These are phyloP conservation scores for Wickerhamomyces bovis DNA, from an alignment of 805 yeast species.

Conservation along the genomic window DNA sequence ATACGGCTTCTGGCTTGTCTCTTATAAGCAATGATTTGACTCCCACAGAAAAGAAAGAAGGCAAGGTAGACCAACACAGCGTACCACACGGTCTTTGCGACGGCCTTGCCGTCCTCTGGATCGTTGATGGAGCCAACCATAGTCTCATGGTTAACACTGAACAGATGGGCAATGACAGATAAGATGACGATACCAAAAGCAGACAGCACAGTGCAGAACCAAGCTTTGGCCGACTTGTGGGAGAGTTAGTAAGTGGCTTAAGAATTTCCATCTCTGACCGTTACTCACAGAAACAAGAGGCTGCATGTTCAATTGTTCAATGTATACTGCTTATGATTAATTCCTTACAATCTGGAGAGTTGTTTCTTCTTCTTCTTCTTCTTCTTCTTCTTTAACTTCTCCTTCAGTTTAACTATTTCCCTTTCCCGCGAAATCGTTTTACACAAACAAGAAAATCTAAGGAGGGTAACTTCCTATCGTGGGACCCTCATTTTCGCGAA, in stretches of 20 bases:
- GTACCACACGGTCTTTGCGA: constrained; percentile 83
- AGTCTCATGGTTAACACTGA: constrained; percentile 76
- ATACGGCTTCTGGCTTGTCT: constrained; percentile 54
- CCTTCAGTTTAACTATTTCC: too few relatives aligned
- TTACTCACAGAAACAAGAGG: constrained; percentile 44
- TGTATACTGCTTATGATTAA: too few relatives aligned
- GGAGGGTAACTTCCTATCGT: not conserved
- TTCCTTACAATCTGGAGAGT: too few relatives aligned
- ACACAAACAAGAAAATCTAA: too few relatives aligned
- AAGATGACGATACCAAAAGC: constrained; percentile 89
- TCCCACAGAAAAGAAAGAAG: constrained; percentile 87
- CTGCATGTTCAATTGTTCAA: constrained; percentile 30
- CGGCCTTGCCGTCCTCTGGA: constrained; percentile 91
- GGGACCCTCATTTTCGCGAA: not conserved
- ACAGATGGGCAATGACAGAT: constrained; percentile 76
- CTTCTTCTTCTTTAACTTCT: too few relatives aligned
- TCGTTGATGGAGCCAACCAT: constrained; percentile 89
- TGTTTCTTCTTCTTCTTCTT: too few relatives aligned
- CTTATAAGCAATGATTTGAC: constrained; percentile 61
- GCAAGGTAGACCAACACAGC: constrained; percentile 79
- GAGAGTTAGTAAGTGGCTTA: constrained; percentile 5
- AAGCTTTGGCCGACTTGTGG: constrained; percentile 70
- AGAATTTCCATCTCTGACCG: too few relatives aligned
- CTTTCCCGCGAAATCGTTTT: not conserved
- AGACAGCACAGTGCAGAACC: constrained; percentile 91